phyloP scores from a whole-genome alignment of 169 alveolate species.

The Plasmodium gaboni region DNA sequence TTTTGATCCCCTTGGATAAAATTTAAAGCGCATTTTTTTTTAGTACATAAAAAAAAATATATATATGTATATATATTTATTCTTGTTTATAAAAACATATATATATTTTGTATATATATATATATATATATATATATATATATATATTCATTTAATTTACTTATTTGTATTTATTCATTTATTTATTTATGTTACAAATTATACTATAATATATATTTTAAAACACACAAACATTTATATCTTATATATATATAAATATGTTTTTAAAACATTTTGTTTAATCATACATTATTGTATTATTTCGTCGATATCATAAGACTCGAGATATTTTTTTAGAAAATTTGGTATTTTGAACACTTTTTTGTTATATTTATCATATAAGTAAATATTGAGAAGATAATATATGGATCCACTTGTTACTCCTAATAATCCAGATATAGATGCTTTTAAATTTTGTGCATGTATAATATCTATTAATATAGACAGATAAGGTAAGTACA shows the following conservation, averaged over 20 bases:
- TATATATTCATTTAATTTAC: not conserved
- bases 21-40: not conserved
- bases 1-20: slow-evolving; percentile 15
- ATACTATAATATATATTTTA: too few species aligned
- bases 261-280: too few species aligned
- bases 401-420: slow-evolving; percentile 70
- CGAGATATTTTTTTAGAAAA: slow-evolving; percentile 45
- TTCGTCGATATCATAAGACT: slow-evolving; percentile 27
- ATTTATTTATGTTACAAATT: too few species aligned
- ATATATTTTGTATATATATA: not conserved
- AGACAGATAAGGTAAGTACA: slow-evolving; percentile 69
- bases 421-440: slow-evolving; percentile 68
- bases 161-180: not conserved
- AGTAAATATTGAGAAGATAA: slow-evolving; percentile 52
- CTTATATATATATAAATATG: too few species aligned
- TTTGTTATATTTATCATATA: slow-evolving; percentile 42
- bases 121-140: not conserved
- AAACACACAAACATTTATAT: too few species aligned
- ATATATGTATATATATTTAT: too few species aligned
- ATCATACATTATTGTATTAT: slow-evolving; percentile 2
- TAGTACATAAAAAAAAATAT: too few species aligned
- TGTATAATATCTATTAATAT: slow-evolving; percentile 63
- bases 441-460: slow-evolving; percentile 70
- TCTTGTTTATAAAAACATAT: too few species aligned
- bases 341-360: slow-evolving; percentile 49